Base-by-base conservation (phyloP, 495 filamentous ascomycete species). In the Xylaria venustula region DNA sequence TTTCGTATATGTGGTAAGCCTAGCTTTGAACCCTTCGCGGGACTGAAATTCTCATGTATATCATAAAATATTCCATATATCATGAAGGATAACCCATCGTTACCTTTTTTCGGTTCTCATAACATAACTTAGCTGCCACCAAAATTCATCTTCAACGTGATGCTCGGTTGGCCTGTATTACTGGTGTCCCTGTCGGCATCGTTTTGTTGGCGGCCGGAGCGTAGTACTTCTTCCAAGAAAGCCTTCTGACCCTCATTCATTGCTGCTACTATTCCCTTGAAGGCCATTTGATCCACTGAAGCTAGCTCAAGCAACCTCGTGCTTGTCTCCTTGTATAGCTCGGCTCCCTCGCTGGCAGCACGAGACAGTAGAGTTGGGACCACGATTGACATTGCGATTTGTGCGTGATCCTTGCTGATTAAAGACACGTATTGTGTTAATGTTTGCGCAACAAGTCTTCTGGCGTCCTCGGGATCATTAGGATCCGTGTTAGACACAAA, bases 111-210 rank as follows among this genome's bases (percentile, higher is more conserved):
- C 70, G n/a, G n/a, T 12, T 72, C 22, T 45, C 40, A 26, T 50
- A 20, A 34, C 6, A 46, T 20, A n/a, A 58, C 26, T 34, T 60
- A 60, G 19, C 3, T 60, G 5, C 22, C 71, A 3, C 82, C 82
- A 83, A 98, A 97, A 69, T 96, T 83, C 89, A 98, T 92, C 80
- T 93, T 91, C 73, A 99, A 70, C 52, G 91, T 91, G 82, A 99
- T 99, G 61, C 77, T 96, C 14, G 94, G 95, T 74, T 87, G 85
- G 60, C 79, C 84, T 34, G 81, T 80, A 44, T 75, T 81, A 9
- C 51, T 75, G 2, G 71, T 75, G 22, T 74, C 73, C 28, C 68
- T 71, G 62, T 69, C 77, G 28, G 61, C 72, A 54, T 63, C 71
- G 4, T 53, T 49, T 34, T 62, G 64, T 64, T 75, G 68, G 55